Evolutionary conservation across 106 monocot species (phyloP), one percentile per base, ranked within the genome.

Genomic region (Cymbidium sinense): DNA sequence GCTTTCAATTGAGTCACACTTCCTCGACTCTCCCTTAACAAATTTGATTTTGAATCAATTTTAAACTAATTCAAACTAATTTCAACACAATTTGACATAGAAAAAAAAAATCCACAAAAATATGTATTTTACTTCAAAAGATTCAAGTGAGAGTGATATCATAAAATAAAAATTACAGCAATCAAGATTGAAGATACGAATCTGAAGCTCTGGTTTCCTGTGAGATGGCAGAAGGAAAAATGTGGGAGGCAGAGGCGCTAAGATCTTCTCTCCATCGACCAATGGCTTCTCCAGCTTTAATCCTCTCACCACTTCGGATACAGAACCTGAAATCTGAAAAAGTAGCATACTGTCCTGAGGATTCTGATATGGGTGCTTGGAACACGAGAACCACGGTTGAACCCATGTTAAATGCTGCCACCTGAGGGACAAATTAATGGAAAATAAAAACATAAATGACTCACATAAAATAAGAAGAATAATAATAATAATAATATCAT

Each of bases 311-410:
- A 52, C 34, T 81, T 76, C 31, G 82, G 50, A 98, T 77, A 58
- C 85, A 92, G 73, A 98, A 98, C 52, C 85, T 76, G 78, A 94
- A 98, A 27, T 93, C 83, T 64, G 43, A 79, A 28, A 9, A 9
- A 41, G 41, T 41, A 41, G 41, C 41, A 41, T 41, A 41, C 9
- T 41, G 41, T 41, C 41, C 41, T 41, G 36, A 31, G 41, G 81
- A 75, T 62, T 34, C 78, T 1, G 82, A 84, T 70, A 89, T 55
- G 36, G 94, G 98, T 41, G 92, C 98, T 86, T 98, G 85, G 50
- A 98, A 98, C 35, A 98, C 88, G 34, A 98, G 91, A 74, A 98
- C 88, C 13, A 98, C 98, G n/a, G 94, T 98, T 13, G 98, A 98
- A 33, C 98, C 98, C 98, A 98, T 90, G 70, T 92, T 87, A 83